These are phyloP conservation scores for Mucor saturninus DNA, from an alignment of 371 early-diverging fungal genomes.

Conservation along the genomic window DNA sequence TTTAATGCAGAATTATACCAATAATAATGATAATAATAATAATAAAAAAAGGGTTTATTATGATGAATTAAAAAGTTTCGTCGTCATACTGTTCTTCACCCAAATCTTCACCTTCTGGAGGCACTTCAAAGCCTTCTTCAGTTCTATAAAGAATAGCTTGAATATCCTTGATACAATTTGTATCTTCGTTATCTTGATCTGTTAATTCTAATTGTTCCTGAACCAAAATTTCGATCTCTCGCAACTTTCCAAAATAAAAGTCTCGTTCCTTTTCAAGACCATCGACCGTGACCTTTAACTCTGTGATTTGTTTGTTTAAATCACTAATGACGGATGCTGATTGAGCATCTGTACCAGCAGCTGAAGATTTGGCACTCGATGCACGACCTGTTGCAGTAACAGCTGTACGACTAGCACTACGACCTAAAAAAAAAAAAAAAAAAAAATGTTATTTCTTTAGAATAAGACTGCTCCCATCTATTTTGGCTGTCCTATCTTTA, in stretches of 20 bases:
- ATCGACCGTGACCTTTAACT: slow-evolving; percentile 82
- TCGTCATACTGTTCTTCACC: slow-evolving; percentile 42
- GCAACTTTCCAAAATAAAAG: slow-evolving; percentile 91
- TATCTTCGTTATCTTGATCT: slow-evolving; percentile 25
- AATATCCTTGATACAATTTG: slow-evolving; percentile 69
- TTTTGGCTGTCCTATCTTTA: background rate
- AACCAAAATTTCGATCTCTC: slow-evolving; percentile 90
- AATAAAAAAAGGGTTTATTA: slow-evolving; percentile 19
- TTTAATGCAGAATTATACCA: slow-evolving; percentile 41
- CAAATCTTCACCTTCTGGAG: slow-evolving; percentile 41
- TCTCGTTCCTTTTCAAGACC: slow-evolving; percentile 95
- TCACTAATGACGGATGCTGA: slow-evolving; percentile 59
- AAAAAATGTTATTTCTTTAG: background rate
- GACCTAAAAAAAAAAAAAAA: slow-evolving; percentile 11
- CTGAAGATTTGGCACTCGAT: slow-evolving; percentile 18
- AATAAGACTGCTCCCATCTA: background rate
- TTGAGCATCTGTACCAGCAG: slow-evolving; percentile 5
- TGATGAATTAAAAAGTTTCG: slow-evolving; percentile 54
- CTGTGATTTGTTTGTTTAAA: slow-evolving; percentile 71
- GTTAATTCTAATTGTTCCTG: slow-evolving; percentile 69
- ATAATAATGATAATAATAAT: slow-evolving; percentile 22
- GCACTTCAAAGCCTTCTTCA: slow-evolving; percentile 66
- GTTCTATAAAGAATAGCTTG: slow-evolving; percentile 87
- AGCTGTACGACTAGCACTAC: slow-evolving; percentile 30
- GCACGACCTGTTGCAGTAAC: slow-evolving; percentile 23